Evolutionary conservation across 306 rosid genomes (phyloP), one percentile per base, ranked within the genome.

Genomic region (Calophaca sinica): DNA sequence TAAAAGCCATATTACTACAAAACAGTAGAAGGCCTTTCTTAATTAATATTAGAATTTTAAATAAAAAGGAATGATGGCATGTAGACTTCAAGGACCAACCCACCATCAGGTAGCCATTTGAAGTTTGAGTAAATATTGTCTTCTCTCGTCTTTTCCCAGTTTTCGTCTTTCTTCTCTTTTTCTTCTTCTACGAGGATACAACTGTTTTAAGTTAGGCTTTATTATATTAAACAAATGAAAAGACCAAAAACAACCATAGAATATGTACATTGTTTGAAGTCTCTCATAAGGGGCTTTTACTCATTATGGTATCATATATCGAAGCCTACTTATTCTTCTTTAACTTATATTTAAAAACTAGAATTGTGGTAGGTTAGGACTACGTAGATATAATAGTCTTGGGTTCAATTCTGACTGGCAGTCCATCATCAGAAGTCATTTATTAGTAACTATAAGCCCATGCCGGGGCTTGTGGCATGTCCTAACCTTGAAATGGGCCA

Each of bases 21-120:
- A 70, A 62, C 11, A 63, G 20, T 38, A 41, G 35, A 62, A 75
- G 57, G 53, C 26, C 62, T 62, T 70, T 51, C 74, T 61, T 39
- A 61, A 73, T 48, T 84, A 60, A 77, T 66, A 62, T 72, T 76
- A 59, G 14, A 62, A 62, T 75, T 79, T 66, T 76, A 75, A 62
- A 68, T 54, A 44, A 80, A 62, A 84, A 61, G 46, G 68, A 72
- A 63, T 31, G 77, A 68, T 75, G 63, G 50, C 72, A 70, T 77
- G 58, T 70, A 84, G 79, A 69, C 78, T 81, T 80, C 80, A 73
- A 81, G 78, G 87, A 73, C 83, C 85, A 81, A 77, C 85, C 83
- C 85, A 77, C 85, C 88, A 78, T 76, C 63, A 73, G 72, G 83
- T 77, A 77, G 72, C 81, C 73, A 67, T 64, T 81, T 77, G 88